Evolutionary conservation across 2,329 filamentous ascomycete genomes (phyloP).

Genomic region (Sclerotinia glacialis): DNA sequence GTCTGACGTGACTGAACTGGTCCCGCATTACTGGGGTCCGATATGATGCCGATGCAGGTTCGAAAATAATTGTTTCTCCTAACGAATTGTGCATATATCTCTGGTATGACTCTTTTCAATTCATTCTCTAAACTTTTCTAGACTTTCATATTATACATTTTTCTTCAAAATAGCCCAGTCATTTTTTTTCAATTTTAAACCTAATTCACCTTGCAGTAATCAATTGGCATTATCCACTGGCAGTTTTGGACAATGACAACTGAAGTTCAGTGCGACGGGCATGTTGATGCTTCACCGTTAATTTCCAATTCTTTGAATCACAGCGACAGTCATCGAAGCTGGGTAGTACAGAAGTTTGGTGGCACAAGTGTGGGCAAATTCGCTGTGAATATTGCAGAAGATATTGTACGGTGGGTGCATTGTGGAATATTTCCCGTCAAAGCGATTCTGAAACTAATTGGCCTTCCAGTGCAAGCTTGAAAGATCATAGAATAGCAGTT

Average conservation of each 20-base stretch:
- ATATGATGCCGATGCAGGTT: slow-evolving; percentile 20
- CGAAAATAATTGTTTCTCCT: slow-evolving; percentile 15
- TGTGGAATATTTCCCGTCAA: slow-evolving; percentile 15
- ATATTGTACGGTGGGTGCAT: slow-evolving; percentile 60
- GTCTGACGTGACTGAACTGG: slow-evolving; percentile 4
- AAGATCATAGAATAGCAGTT: slow-evolving; percentile 74
- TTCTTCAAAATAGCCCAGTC: not conserved
- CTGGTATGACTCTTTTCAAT: slow-evolving; percentile 20
- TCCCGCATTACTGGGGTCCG: slow-evolving; percentile 15
- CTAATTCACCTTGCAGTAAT: slow-evolving; percentile 18
- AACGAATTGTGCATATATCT: not conserved
- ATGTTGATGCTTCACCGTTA: slow-evolving; percentile 24
- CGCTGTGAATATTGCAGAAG: slow-evolving; percentile 68
- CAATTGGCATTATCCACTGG: slow-evolving; percentile 8
- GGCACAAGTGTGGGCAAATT: slow-evolving; percentile 97
- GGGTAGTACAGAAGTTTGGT: slow-evolving; percentile 94
- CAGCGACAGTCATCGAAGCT: slow-evolving; percentile 46
- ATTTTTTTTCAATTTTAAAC: slow-evolving; percentile 23
- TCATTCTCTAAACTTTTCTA: not conserved
- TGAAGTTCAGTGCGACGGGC: slow-evolving; percentile 25
- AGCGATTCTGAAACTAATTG: slow-evolving; percentile 19
- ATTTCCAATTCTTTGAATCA: slow-evolving; percentile 26
- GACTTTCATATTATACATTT: not conserved
- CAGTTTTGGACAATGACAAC: slow-evolving; percentile 30
- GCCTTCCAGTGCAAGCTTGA: slow-evolving; percentile 54